Percentiles rank a stretch among this genome's conserved stretches.
Evolutionary conservation across 2,329 filamentous ascomycete species (phyloP).

Genomic region (Xylaria sp.): DNA sequence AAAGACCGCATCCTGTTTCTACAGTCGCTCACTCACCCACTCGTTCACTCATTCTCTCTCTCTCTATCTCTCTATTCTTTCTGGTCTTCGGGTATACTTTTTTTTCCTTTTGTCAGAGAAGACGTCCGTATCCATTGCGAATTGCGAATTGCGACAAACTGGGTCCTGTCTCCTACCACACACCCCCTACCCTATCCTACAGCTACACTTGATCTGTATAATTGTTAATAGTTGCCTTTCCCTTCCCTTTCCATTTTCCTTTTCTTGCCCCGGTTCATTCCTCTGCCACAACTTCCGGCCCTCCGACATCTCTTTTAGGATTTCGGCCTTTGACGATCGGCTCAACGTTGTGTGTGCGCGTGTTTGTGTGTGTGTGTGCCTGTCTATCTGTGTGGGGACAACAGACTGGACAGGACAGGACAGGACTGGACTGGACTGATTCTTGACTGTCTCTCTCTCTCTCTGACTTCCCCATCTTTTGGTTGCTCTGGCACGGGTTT

Average conservation of each 20-base stretch:
- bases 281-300: not conserved
- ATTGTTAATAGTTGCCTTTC: constrained; percentile 21
- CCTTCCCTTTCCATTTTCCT: not conserved
- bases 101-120: constrained; percentile 5
- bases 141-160: constrained; percentile 7
- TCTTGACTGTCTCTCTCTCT: no score
- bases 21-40: constrained; percentile 19
- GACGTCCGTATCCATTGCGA: no score
- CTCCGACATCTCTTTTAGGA: not conserved
- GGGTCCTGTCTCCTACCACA: constrained; percentile 14
- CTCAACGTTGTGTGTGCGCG: not conserved
- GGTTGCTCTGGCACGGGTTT: not conserved
- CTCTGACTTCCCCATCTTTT: no score
- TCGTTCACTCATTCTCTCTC: constrained; percentile 16
- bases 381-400: no score
- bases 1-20: not conserved
- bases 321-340: not conserved
- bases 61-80: constrained; percentile 2
- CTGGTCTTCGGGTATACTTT: constrained; percentile 6
- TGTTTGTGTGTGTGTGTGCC: no score
- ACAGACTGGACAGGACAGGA: no score
- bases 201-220: constrained; percentile 20
- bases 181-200: no score
- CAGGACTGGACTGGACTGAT: no score
- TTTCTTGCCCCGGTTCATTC: no score